Conservation (phyloP, 2,329 filamentous ascomycete genomes). For the Fusarium albidum region DNA sequence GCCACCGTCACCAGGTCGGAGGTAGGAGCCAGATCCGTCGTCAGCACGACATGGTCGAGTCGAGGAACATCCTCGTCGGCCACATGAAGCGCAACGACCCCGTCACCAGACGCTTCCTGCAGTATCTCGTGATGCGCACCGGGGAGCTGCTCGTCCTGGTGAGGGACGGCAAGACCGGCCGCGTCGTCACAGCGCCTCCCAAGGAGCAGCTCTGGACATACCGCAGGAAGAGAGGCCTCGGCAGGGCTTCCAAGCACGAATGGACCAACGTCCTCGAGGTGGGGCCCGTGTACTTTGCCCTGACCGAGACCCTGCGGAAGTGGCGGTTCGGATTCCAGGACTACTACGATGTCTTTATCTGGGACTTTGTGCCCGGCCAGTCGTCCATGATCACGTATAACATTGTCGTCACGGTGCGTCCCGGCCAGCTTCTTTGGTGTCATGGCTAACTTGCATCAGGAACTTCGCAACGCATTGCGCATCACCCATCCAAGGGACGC, state of each 20-base stretch:
- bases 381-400: slow-evolving; percentile 29
- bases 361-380: slow-evolving; percentile 38
- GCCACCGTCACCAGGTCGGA: slow-evolving; percentile 27
- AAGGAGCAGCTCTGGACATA: slow-evolving; percentile 40
- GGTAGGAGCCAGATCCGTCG: slow-evolving; percentile 32
- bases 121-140: slow-evolving; percentile 39
- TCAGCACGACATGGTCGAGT: slow-evolving; percentile 38
- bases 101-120: slow-evolving; percentile 39
- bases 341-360: slow-evolving; percentile 42
- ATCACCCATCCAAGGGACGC: slow-evolving; percentile 32
- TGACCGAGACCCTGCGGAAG: slow-evolving; percentile 35
- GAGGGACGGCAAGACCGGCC: slow-evolving; percentile 41
- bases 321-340: slow-evolving; percentile 41
- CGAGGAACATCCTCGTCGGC: slow-evolving; percentile 39
- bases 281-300: slow-evolving; percentile 36
- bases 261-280: slow-evolving; percentile 36
- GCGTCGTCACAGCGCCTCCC: slow-evolving; percentile 39
- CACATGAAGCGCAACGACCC: slow-evolving; percentile 43
- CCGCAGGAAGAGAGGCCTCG: slow-evolving; percentile 35
- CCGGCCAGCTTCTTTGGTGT: fast-evolving
- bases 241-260: slow-evolving; percentile 40
- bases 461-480: slow-evolving; percentile 40
- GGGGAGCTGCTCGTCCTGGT: slow-evolving; percentile 41
- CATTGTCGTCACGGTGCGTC: slow-evolving; percentile 22
- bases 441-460: slow-evolving; percentile 22